Percentiles rank a stretch among this genome's conserved stretches.
Evolutionary conservation across 2,329 filamentous ascomycete genomes (phyloP).

Genomic region (Aciculosporium take): DNA sequence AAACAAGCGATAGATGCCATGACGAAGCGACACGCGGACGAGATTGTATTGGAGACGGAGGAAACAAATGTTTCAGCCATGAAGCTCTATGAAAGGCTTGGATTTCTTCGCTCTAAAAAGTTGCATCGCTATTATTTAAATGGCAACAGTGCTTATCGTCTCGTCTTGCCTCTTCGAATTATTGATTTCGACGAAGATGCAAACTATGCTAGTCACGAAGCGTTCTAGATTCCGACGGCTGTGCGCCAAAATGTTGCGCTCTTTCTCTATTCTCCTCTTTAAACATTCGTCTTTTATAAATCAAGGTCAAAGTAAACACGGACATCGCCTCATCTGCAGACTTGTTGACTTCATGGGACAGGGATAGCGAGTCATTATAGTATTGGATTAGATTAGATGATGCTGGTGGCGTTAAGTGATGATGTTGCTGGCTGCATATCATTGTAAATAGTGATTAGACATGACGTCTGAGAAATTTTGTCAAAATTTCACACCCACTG

Average conservation of each 20-base stretch:
- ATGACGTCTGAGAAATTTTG: not conserved
- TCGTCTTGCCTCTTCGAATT: slow-evolving; percentile 65
- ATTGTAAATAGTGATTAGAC: not conserved
- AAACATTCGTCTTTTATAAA: not conserved
- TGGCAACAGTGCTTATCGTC: slow-evolving; percentile 82
- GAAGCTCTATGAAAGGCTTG: slow-evolving; percentile 81
- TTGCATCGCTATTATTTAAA: slow-evolving; percentile 93
- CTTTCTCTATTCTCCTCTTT: not conserved
- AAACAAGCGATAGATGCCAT: slow-evolving; percentile 83
- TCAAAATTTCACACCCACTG: not conserved
- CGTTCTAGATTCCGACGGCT: slow-evolving; percentile 4
- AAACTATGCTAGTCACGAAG: slow-evolving; percentile 22
- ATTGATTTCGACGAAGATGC: slow-evolving; percentile 26
- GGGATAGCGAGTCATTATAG: not conserved
- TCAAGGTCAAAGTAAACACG: not conserved
- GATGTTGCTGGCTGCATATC: not conserved
- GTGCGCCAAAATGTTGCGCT: not conserved
- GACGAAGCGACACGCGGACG: slow-evolving; percentile 70
- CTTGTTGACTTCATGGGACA: not conserved
- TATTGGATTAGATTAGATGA: not conserved
- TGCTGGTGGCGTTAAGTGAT: slow-evolving; percentile 6
- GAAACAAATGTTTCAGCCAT: slow-evolving; percentile 83
- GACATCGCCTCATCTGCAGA: not conserved
- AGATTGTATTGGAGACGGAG: slow-evolving; percentile 92
- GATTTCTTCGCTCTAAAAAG: slow-evolving; percentile 84